phyloP scores from a whole-genome alignment of 176 grass and related monocot genomes.

The Poa annua region DNA sequence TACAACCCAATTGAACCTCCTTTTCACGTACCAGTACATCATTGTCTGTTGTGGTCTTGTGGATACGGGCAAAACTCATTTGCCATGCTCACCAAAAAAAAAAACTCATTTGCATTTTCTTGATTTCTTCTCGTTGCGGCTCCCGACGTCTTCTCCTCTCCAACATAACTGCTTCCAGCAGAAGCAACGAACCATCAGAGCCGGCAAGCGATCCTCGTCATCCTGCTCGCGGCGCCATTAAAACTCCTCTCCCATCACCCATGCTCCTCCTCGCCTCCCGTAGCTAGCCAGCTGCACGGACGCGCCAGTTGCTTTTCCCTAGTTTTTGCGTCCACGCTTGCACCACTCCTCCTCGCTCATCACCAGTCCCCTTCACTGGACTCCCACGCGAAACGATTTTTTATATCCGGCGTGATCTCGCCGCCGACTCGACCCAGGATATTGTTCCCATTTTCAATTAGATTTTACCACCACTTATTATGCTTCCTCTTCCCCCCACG shows the following conservation, averaged over 20 bases:
- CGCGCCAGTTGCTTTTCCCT: not conserved
- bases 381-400: constrained; percentile 45
- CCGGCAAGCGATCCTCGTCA: not conserved
- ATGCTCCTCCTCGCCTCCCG: not conserved
- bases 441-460: not conserved
- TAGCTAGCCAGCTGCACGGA: not conserved
- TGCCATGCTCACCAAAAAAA: no score
- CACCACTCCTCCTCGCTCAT: constrained; percentile 30
- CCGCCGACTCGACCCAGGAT: not conserved
- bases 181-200: constrained; percentile 10
- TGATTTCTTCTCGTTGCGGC: no score
- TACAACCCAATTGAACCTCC: no score
- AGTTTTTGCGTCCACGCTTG: constrained; percentile 48
- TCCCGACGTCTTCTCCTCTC: no score
- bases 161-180: not conserved
- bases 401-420: not conserved
- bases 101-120: no score
- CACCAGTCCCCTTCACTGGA: constrained; percentile 7
- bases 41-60: no score
- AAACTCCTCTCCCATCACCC: not conserved
- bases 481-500: constrained; percentile 15
- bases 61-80: no score
- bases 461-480: not conserved
- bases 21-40: no score
- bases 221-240: constrained; percentile 19